Evolutionary conservation across 108 stramenopile species (phyloP).

Genomic region (Bacterosira constricta): DNA sequence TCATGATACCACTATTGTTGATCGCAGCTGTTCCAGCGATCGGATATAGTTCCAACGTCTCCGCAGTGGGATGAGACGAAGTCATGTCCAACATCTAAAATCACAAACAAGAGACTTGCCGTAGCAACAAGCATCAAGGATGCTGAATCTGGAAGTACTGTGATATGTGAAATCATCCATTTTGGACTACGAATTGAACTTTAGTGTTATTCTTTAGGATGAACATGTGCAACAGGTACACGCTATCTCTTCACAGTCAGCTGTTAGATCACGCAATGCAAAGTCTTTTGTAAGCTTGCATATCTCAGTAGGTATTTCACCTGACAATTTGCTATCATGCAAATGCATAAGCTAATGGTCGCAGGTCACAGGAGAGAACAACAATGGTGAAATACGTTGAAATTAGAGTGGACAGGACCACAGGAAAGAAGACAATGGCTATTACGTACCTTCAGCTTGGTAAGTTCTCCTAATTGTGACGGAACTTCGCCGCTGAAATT

Average conservation of each 20-base stretch:
- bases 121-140: no score
- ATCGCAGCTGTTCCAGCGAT: no score
- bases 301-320: constrained; percentile 25
- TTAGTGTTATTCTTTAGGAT: not conserved
- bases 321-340: constrained; percentile 32
- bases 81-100: no score
- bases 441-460: constrained; percentile 28
- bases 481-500: constrained; percentile 28
- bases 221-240: constrained; percentile 32
- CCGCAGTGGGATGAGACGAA: no score
- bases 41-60: no score
- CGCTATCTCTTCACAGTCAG: constrained; percentile 21
- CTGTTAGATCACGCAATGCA: constrained; percentile 29
- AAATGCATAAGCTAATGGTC: constrained; percentile 30
- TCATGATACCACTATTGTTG: no score
- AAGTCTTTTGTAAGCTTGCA: constrained; percentile 29
- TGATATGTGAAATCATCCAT: no score
- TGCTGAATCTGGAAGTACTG: no score
- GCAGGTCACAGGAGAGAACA: no score
- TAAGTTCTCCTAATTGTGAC: constrained; percentile 30
- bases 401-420: not conserved
- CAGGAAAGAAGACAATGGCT: not conserved
- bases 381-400: not conserved
- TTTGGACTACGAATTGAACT: no score
- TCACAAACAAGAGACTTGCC: no score